These are phyloP conservation scores for Amylostereum chailletii DNA, from an alignment of 1,284 basidiomycete genomes.

Conservation along the genomic window DNA sequence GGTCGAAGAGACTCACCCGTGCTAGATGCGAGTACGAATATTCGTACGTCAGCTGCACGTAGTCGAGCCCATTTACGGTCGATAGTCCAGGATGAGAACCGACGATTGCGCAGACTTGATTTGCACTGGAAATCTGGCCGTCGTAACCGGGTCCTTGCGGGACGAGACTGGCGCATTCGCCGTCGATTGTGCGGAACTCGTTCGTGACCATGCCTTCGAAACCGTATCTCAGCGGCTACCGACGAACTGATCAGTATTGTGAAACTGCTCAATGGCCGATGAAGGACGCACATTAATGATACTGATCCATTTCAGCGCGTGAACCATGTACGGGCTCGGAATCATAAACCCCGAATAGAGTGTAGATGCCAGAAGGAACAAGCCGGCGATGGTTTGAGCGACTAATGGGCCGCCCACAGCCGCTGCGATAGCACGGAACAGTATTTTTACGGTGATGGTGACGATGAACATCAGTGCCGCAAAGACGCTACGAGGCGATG, in stretches of 20 bases:
- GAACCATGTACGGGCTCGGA: slow-evolving; percentile 68
- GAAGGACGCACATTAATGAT: slow-evolving; percentile 52
- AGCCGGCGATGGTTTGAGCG: slow-evolving; percentile 31
- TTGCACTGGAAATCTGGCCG: not conserved
- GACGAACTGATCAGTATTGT: too few relatives aligned
- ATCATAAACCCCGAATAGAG: slow-evolving; percentile 68
- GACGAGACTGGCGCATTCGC: slow-evolving; percentile 23
- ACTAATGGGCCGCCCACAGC: slow-evolving; percentile 27
- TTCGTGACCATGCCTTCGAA: slow-evolving; percentile 36
- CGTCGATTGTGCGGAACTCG: slow-evolving; percentile 30
- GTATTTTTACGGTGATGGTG: not conserved
- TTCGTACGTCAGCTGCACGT: slow-evolving; percentile 49
- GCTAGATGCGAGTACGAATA: slow-evolving; percentile 45
- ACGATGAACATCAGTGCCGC: slow-evolving; percentile 22
- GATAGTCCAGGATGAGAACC: slow-evolving; percentile 42
- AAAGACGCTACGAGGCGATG: too few relatives aligned
- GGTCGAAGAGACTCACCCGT: slow-evolving; percentile 19
- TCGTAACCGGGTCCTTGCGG: slow-evolving; percentile 27
- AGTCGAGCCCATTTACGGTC: slow-evolving; percentile 42
- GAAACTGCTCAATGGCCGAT: too few relatives aligned
- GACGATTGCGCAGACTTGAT: slow-evolving; percentile 44
- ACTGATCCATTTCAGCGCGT: slow-evolving; percentile 84
- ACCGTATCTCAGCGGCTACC: slow-evolving; percentile 7
- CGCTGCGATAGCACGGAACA: slow-evolving; percentile 24
- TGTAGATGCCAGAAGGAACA: slow-evolving; percentile 36